Conservation (phyloP, 345 rosid genomes). For the Gossypium stocksii region DNA sequence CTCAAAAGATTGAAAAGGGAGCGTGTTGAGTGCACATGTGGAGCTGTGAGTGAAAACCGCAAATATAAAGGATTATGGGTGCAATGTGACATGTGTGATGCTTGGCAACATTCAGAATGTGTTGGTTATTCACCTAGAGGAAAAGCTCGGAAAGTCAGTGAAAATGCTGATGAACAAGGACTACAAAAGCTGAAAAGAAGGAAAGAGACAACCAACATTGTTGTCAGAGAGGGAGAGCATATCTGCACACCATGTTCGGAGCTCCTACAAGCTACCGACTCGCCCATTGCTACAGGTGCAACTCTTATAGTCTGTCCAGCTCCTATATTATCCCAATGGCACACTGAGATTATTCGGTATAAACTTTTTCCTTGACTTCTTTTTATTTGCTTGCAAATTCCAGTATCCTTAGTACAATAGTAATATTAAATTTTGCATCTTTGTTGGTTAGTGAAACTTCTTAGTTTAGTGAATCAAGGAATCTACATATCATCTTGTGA, state of each 20-base stretch:
- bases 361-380: conserved; percentile 17
- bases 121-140: conserved; percentile 89
- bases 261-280: conserved; percentile 60
- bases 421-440: background rate
- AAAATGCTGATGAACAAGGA: conserved; percentile 10
- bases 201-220: conserved; percentile 41
- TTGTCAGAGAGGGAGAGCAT: conserved; percentile 70
- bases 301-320: conserved; percentile 95
- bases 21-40: conserved; percentile 91
- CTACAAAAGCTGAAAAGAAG: conserved; percentile 39
- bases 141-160: conserved; percentile 30
- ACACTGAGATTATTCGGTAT: conserved; percentile 84
- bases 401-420: background rate
- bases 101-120: conserved; percentile 99
- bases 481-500: background rate
- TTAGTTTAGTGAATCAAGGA: background rate
- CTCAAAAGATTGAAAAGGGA: conserved; percentile 70
- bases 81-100: conserved; percentile 93
- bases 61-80: conserved; percentile 88
- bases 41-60: conserved; percentile 85
- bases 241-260: conserved; percentile 76
- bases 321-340: conserved; percentile 94
- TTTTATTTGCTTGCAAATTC: conserved; percentile 10
- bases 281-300: conserved; percentile 82
- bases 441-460: background rate